Base-by-base conservation (phyloP, 164 flowering plant genomes). In the Warburgia ugandensis region DNA sequence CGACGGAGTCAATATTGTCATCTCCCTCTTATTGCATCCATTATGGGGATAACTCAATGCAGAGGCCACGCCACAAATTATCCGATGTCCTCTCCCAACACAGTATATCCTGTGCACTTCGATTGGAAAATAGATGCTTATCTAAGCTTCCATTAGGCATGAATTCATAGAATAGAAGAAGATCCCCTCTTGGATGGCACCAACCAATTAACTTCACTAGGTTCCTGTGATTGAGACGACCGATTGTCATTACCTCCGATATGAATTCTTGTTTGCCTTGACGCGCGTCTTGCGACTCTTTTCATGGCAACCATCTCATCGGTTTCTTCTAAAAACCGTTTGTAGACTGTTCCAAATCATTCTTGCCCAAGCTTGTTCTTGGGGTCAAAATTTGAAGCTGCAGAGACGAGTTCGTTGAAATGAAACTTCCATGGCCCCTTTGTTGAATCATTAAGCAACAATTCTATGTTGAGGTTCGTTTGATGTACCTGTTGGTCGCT, bases 141-240 rank as follows among this genome's bases (percentile, higher is more conserved):
- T 83, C 84, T 12, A 83, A 53, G 72, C 86, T 80, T 2, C 82
- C 77, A 36, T 75, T 66, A 0, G 84, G 83, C 83, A 77, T 76
- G 75, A 37, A 75, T 48, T 83, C 80, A 27, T 78, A 78, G 0
- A 78, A 79, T 0, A 83, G 57, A 14, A 83, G 77, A 17, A 75
- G 72, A 54, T 78, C 84, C 1, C 41, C 43, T 6, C 58, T 61
- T 27, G 76, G 78, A 23, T 12, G 22, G 46, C 87, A 80, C 91
- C 86, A 80, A 29, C 86, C 86, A 1, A 73, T 49, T 12, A 83
- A 36, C 54, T 68, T 73, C 16, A 80, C 82, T 0, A 83, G 75
- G 50, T 81, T 81, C 59, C 57, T 72, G 71, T 83, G 92, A 10
- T 58, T 73, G 9, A 80, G 73, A 20, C 58, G 69, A 29, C 82